Evolutionary conservation across 768 basidiomycete species (phyloP).

Genomic region (Termitomyces sp.): DNA sequence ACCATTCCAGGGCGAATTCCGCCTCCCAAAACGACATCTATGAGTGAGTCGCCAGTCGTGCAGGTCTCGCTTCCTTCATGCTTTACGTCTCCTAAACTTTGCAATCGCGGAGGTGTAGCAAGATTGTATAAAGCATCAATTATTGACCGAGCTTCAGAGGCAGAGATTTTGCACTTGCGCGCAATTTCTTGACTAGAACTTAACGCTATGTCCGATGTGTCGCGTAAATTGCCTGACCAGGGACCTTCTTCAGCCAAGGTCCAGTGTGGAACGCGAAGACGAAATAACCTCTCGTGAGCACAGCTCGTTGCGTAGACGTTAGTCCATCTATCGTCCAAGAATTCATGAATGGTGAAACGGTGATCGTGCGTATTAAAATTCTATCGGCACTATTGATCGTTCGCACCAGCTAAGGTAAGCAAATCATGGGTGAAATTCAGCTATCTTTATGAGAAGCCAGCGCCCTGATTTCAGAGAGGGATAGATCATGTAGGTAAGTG

Average conservation of each 20-base stretch:
- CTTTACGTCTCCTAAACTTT: conserved; percentile 37
- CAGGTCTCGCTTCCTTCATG: conserved; percentile 44
- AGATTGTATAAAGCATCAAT: conserved; percentile 47
- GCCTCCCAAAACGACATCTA: conserved; percentile 75
- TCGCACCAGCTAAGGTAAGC: too few species aligned
- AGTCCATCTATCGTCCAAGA: conserved; percentile 4
- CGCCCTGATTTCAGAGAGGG: too few species aligned
- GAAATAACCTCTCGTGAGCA: conserved; percentile 29
- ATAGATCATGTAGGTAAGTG: too few species aligned
- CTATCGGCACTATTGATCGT: too few species aligned
- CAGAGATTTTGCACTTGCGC: conserved; percentile 50
- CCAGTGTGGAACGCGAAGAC: neutral
- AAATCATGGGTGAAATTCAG: too few species aligned
- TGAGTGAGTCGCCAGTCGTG: conserved; percentile 67
- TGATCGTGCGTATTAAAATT: too few species aligned
- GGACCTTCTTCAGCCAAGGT: neutral
- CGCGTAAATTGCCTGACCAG: conserved; percentile 44
- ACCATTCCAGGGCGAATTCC: conserved; percentile 78
- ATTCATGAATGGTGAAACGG: neutral
- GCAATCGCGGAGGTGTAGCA: conserved; percentile 33
- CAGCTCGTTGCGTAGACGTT: conserved; percentile 7
- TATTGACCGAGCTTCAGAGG: conserved; percentile 46
- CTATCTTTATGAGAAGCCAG: too few species aligned
- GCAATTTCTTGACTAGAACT: conserved; percentile 48
- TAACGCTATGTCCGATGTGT: conserved; percentile 49